These are phyloP conservation scores for Prunus davidiana DNA, from an alignment of 306 rosid species.

Conservation along the genomic window DNA sequence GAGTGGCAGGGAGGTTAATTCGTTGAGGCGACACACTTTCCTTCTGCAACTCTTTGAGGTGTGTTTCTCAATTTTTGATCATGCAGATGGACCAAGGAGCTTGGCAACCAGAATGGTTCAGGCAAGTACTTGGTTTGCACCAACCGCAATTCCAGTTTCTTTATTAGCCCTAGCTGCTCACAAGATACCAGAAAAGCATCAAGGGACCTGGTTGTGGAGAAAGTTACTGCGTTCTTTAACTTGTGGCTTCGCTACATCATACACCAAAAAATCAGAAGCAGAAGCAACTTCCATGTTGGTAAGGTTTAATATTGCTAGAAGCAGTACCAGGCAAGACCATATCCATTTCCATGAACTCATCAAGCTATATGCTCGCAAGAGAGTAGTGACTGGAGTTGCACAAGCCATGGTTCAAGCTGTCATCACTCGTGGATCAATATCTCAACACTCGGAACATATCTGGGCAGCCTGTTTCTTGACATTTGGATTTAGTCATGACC, in stretches of 20 bases:
- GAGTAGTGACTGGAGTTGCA: slow-evolving; percentile 54
- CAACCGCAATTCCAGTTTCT: slow-evolving; percentile 61
- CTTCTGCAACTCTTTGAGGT: slow-evolving; percentile 80
- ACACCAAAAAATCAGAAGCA: slow-evolving; percentile 58
- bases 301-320: slow-evolving; percentile 70
- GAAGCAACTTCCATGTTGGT: slow-evolving; percentile 84
- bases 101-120: slow-evolving; percentile 83
- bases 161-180: slow-evolving; percentile 63
- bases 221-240: slow-evolving; percentile 44
- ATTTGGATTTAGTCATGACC: slow-evolving; percentile 78
- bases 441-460: slow-evolving; percentile 57
- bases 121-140: slow-evolving; percentile 88
- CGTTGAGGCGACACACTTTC: slow-evolving; percentile 54
- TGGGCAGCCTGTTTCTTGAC: slow-evolving; percentile 86
- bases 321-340: slow-evolving; percentile 49
- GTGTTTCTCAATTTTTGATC: slow-evolving; percentile 89
- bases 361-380: slow-evolving; percentile 61
- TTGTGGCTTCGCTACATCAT: slow-evolving; percentile 60
- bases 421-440: slow-evolving; percentile 48
- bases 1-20: slow-evolving; percentile 56
- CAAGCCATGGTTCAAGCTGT: slow-evolving; percentile 76
- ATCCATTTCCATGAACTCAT: slow-evolving; percentile 58
- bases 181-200: slow-evolving; percentile 61
- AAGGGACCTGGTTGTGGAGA: slow-evolving; percentile 47
- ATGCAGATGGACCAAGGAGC: slow-evolving; percentile 85